Evolutionary conservation across 192 early-diverging fungal genomes (phyloP).

Genomic region (Cladochytrium replicatum): DNA sequence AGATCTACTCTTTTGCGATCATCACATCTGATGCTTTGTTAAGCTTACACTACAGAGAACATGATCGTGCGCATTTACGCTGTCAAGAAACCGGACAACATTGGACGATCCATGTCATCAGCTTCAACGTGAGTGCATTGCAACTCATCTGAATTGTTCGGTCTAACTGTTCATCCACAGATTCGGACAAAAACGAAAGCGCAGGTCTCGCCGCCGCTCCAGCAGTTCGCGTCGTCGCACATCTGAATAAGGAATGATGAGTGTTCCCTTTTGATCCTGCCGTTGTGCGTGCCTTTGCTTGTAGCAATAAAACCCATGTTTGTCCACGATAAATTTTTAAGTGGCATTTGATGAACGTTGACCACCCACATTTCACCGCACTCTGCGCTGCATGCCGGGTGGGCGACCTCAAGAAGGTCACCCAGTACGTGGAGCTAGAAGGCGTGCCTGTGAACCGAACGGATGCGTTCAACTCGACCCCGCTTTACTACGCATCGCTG

Average conservation of each 20-base stretch:
- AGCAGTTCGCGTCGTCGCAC: too few species aligned
- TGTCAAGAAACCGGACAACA: conserved; percentile 90
- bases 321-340: too few species aligned
- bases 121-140: conserved; percentile 32
- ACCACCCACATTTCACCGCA: conserved; percentile 27
- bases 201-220: too few species aligned
- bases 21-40: not conserved
- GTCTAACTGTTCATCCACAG: not conserved
- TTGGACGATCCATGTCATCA: conserved; percentile 67
- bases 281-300: too few species aligned
- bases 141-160: not conserved
- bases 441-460: conserved; percentile 6
- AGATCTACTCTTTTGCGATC: conserved; percentile 5
- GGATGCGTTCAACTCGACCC: conserved; percentile 34
- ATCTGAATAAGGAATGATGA: too few species aligned
- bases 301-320: too few species aligned
- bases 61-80: conserved; percentile 98
- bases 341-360: conserved; percentile 5
- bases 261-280: too few species aligned
- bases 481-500: conserved; percentile 33
- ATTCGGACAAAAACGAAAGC: not conserved
- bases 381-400: conserved; percentile 26
- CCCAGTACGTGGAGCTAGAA: conserved; percentile 13
- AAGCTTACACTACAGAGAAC: conserved; percentile 83
- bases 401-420: conserved; percentile 30